Evolutionary conservation across 202 grass and related monocot genomes (phyloP).

Genomic region (Carex arenaria): DNA sequence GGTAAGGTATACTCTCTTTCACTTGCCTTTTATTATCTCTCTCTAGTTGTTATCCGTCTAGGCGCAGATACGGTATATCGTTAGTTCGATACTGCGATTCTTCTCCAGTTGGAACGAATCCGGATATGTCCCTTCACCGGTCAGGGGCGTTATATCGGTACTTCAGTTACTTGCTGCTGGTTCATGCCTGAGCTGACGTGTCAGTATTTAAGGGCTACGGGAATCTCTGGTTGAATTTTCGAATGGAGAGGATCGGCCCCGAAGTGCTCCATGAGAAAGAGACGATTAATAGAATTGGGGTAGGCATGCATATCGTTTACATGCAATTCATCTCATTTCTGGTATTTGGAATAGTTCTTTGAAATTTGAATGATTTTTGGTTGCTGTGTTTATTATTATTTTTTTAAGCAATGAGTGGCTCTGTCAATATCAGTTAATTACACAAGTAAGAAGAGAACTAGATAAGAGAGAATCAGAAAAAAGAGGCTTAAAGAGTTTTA

Average conservation of each 20-base stretch:
- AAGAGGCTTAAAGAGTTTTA: background rate
- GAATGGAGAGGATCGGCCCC: background rate
- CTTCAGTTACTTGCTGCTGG: background rate
- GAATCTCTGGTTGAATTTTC: background rate
- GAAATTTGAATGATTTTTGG: constrained; percentile 1
- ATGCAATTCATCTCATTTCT: background rate
- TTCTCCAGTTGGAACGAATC: constrained; percentile 4
- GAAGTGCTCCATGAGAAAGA: background rate
- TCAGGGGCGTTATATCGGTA: background rate
- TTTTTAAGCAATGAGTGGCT: background rate
- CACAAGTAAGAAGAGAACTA: background rate
- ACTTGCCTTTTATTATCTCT: background rate
- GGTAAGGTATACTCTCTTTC: constrained; percentile 1
- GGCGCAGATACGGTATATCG: background rate
- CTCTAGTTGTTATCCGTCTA: background rate
- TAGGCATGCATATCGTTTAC: background rate
- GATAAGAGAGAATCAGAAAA: constrained; percentile 6
- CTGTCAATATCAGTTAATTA: background rate
- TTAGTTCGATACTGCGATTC: background rate
- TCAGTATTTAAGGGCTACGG: background rate
- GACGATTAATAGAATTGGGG: background rate
- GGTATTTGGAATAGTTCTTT: background rate
- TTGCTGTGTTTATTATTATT: background rate
- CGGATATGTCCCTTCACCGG: background rate
- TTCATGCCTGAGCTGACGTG: background rate